A percentile compares a stretch with the other conserved stretches of the same genome.
These are phyloP conservation scores for Physcomitrellopsis africana DNA, from an alignment of 225 moss, liverwort and hornwort genomes.

Conservation along the genomic window DNA sequence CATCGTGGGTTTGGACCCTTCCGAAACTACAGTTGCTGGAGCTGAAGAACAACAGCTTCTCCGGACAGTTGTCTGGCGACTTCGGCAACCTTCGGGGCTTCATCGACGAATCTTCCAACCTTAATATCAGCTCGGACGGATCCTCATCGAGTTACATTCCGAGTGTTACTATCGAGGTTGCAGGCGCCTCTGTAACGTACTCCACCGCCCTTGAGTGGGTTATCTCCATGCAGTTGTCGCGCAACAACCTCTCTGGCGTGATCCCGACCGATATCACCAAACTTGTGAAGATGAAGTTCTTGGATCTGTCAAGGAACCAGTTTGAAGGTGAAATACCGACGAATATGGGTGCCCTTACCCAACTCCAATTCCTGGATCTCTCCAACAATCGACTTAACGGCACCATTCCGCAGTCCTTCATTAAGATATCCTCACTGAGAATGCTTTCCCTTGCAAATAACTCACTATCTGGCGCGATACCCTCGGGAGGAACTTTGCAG, in stretches of 20 bases:
- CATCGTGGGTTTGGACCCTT: constrained; percentile 41
- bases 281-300: constrained; percentile 26
- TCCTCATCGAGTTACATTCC: constrained; percentile 20
- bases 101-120: constrained; percentile 10
- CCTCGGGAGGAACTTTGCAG: constrained; percentile 9
- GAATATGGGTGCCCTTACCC: constrained; percentile 17
- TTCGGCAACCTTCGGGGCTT: constrained; percentile 38
- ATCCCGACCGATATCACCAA: constrained; percentile 30
- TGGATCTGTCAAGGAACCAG: constrained; percentile 32
- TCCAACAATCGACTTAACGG: constrained; percentile 38
- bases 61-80: constrained; percentile 19
- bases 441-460: constrained; percentile 30
- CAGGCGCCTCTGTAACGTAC: background rate
- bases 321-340: constrained; percentile 35
- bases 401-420: constrained; percentile 29
- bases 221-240: constrained; percentile 40
- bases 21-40: constrained; percentile 45
- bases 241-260: constrained; percentile 24
- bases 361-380: constrained; percentile 19
- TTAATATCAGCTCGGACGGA: background rate
- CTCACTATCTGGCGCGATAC: constrained; percentile 34
- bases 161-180: constrained; percentile 14
- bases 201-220: background rate
- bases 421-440: background rate
- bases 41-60: constrained; percentile 31